Percentiles rank a stretch among this genome's conserved stretches.
Evolutionary conservation across 345 rosid species (phyloP).

Genomic region (Chamaenerion angustifolium): DNA sequence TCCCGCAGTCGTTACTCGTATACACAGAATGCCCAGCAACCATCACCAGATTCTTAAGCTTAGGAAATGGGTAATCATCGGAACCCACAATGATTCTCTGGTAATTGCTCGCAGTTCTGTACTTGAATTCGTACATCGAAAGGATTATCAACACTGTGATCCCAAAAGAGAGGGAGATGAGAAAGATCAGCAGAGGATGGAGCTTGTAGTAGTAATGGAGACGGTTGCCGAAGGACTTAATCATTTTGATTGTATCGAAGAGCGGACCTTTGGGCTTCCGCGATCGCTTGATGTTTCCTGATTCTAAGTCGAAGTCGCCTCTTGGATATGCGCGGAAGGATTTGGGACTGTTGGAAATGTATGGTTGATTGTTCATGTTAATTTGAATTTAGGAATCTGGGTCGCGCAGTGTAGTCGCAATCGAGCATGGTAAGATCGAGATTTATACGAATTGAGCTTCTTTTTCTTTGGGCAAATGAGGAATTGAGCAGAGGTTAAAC

Average conservation of each 20-base stretch:
- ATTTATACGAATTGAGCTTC: background rate
- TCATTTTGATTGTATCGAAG: slow-evolving; percentile 32
- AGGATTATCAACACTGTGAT: slow-evolving; percentile 39
- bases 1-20: slow-evolving; percentile 64
- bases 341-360: slow-evolving; percentile 40
- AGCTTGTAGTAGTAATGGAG: slow-evolving; percentile 45
- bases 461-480: background rate
- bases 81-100: slow-evolving; percentile 18
- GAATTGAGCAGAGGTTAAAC: background rate
- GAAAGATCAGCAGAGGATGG: slow-evolving; percentile 43
- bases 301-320: slow-evolving; percentile 72
- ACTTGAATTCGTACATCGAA: slow-evolving; percentile 34
- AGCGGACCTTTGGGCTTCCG: slow-evolving; percentile 39
- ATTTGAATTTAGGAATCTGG: background rate
- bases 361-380: slow-evolving; percentile 54
- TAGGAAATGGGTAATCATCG: slow-evolving; percentile 43
- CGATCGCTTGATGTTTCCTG: slow-evolving; percentile 40
- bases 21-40: slow-evolving; percentile 97
- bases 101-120: slow-evolving; percentile 17
- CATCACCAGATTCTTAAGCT: slow-evolving; percentile 76
- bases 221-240: slow-evolving; percentile 39
- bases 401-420: background rate
- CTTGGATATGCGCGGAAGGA: slow-evolving; percentile 64
- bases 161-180: slow-evolving; percentile 49
- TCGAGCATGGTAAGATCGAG: slow-evolving; percentile 1